These are phyloP conservation scores for Xylogone sp. DNA, from an alignment of 2,329 filamentous ascomycete species.

Conservation along the genomic window DNA sequence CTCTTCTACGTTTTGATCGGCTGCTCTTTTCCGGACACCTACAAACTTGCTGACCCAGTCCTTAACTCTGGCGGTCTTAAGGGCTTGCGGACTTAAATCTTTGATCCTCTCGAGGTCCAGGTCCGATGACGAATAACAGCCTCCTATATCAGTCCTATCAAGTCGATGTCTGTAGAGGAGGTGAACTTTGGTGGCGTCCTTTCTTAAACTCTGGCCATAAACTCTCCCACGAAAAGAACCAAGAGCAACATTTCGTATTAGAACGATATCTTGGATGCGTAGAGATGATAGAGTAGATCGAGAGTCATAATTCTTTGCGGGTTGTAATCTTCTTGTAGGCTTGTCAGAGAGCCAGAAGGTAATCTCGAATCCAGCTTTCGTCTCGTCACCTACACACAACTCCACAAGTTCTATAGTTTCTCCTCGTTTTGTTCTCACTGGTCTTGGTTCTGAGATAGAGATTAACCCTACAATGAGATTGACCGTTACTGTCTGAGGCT, in stretches of 20 bases:
- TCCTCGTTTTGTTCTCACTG: conserved; percentile 64
- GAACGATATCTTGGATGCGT: conserved; percentile 69
- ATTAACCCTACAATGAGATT: conserved; percentile 80
- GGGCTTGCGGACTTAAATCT: conserved; percentile 44
- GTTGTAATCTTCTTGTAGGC: conserved; percentile 19
- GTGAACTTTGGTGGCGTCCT: conserved; percentile 64
- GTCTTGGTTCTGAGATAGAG: conserved; percentile 62
- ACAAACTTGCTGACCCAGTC: conserved; percentile 76
- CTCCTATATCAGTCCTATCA: conserved; percentile 47
- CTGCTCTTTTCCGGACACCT: conserved; percentile 22
- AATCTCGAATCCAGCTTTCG: conserved; percentile 72
- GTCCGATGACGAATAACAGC: conserved; percentile 52
- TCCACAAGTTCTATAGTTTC: conserved; percentile 65
- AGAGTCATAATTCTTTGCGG: conserved; percentile 20
- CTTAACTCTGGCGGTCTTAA: conserved; percentile 63
- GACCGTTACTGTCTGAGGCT: conserved; percentile 77
- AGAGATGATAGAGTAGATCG: conserved; percentile 39
- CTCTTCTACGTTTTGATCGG: conserved; percentile 1
- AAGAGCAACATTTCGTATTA: conserved; percentile 76
- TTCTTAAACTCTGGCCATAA: conserved; percentile 77
- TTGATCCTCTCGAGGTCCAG: conserved; percentile 28
- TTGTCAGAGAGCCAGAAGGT: conserved; percentile 71
- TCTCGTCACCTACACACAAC: conserved; percentile 81
- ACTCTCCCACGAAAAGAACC: conserved; percentile 72
- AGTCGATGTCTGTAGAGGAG: conserved; percentile 57